Percentiles rank a stretch among this genome's conserved stretches.
Evolutionary conservation across 352 stramenopile genomes (phyloP).

Genomic region (Globisporangium echinulatum): DNA sequence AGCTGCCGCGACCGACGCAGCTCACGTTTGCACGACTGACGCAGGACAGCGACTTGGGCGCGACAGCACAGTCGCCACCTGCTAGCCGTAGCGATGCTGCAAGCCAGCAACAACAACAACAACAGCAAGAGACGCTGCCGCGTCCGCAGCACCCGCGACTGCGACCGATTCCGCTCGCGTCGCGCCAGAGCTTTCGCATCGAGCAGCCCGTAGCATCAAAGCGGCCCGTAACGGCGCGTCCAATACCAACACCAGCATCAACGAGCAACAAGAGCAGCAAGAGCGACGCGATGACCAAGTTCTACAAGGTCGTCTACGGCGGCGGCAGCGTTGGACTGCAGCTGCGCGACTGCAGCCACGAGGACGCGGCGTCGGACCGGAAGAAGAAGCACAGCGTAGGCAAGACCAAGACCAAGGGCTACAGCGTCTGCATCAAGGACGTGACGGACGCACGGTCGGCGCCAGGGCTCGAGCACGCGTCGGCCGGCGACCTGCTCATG

Average conservation of each 20-base stretch:
- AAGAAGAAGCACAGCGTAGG: slow-evolving; percentile 32
- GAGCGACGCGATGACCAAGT: slow-evolving; percentile 15
- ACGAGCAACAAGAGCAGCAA: slow-evolving; percentile 23
- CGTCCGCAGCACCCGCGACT: slow-evolving; percentile 10
- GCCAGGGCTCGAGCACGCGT: slow-evolving; percentile 44
- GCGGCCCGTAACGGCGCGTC: slow-evolving; percentile 4
- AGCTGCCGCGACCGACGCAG: slow-evolving; percentile 45
- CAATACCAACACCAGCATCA: slow-evolving; percentile 3
- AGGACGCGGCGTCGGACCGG: slow-evolving; percentile 35
- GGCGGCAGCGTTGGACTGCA: slow-evolving; percentile 42
- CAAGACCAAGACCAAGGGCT: slow-evolving; percentile 61
- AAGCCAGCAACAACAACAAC: background rate
- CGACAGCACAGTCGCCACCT: slow-evolving; percentile 2
- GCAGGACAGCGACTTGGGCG: slow-evolving; percentile 16
- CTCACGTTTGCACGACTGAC: slow-evolving; percentile 54
- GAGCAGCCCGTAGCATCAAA: slow-evolving; percentile 20
- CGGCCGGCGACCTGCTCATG: slow-evolving; percentile 57
- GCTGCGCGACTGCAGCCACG: slow-evolving; percentile 36
- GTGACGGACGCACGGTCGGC: slow-evolving; percentile 43
- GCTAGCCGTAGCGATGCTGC: slow-evolving; percentile 2
- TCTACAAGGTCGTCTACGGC: slow-evolving; percentile 65
- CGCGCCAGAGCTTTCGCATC: slow-evolving; percentile 58
- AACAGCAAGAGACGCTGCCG: background rate
- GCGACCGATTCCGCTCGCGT: slow-evolving; percentile 12
- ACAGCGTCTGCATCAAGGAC: slow-evolving; percentile 51